A percentile compares a stretch with the other conserved stretches of the same genome.
Evolutionary conservation across 768 basidiomycete species (phyloP).

Genomic region (Boletus coccyginus): DNA sequence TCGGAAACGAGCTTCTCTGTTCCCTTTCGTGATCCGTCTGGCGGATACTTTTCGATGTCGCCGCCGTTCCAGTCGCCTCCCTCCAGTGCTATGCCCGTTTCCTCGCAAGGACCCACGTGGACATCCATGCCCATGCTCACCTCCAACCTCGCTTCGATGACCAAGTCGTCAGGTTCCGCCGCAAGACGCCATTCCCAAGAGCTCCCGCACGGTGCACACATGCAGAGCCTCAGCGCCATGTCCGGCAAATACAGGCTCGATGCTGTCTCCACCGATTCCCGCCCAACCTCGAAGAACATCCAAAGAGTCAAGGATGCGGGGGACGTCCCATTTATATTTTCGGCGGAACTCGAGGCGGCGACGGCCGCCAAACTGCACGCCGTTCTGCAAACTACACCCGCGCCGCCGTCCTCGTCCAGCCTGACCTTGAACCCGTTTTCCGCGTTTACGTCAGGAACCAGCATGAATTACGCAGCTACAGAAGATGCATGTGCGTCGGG

Average conservation of each 20-base stretch:
- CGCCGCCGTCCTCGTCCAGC: slow-evolving; percentile 1
- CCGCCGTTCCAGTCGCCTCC: slow-evolving; percentile 12
- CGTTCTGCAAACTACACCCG: slow-evolving; percentile 17
- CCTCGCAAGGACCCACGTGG: slow-evolving; percentile 21
- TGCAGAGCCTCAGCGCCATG: slow-evolving; percentile 24
- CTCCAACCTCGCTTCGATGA: background rate
- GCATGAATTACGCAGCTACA: slow-evolving; percentile 13
- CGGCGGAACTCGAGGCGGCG: slow-evolving; percentile 29
- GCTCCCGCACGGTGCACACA: slow-evolving; percentile 14
- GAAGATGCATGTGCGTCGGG: slow-evolving; percentile 29
- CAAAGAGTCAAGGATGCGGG: slow-evolving; percentile 30
- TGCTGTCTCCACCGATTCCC: slow-evolving; percentile 7
- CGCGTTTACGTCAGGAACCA: slow-evolving; percentile 20
- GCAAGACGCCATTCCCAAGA: slow-evolving; percentile 23
- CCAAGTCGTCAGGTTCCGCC: slow-evolving; percentile 6
- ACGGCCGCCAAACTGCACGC: slow-evolving; percentile 30
- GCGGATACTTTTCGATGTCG: slow-evolving; percentile 13
- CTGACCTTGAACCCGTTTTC: slow-evolving; percentile 10
- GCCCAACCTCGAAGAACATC: slow-evolving; percentile 8
- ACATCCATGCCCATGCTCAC: background rate
- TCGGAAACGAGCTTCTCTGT: slow-evolving; percentile 15
- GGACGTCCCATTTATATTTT: slow-evolving; percentile 32
- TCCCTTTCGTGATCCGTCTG: slow-evolving; percentile 12
- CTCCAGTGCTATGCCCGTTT: slow-evolving; percentile 4
- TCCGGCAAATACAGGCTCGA: slow-evolving; percentile 25